A percentile compares a stretch with the other conserved stretches of the same genome.
Evolutionary conservation across 2,329 filamentous ascomycete genomes (phyloP).

Genomic region (Colletotrichum camelliae): DNA sequence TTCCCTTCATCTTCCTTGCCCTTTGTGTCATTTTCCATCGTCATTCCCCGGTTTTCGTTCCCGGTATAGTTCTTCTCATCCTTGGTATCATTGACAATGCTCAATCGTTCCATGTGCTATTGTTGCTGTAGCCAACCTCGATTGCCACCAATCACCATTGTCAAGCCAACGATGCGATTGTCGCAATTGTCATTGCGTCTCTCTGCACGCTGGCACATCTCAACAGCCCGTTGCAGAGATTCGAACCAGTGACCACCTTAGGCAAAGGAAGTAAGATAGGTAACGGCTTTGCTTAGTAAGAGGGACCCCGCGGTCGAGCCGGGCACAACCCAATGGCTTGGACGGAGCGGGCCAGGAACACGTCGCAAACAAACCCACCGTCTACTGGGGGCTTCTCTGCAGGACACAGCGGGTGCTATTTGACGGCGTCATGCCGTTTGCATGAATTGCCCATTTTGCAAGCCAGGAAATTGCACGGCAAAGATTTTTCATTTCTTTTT

Average conservation of each 20-base stretch:
- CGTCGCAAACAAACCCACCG: conserved; percentile 4
- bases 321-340: neutral
- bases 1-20: neutral
- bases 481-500: neutral
- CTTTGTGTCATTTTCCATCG: neutral
- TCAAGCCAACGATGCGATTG: neutral
- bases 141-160: neutral
- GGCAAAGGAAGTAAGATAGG: neutral
- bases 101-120: neutral
- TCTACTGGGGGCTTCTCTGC: neutral
- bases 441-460: conserved; percentile 11
- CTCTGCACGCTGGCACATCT: neutral
- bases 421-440: conserved; percentile 11
- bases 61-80: neutral
- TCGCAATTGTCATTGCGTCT: neutral
- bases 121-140: neutral
- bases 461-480: neutral
- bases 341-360: conserved; percentile 9
- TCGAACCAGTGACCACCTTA: neutral
- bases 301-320: neutral
- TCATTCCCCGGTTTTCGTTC: neutral
- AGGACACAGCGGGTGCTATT: neutral
- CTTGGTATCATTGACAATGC: neutral
- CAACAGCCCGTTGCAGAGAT: neutral
- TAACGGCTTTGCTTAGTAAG: neutral